Percentiles rank a stretch among this genome's conserved stretches.
phyloP scores from a whole-genome alignment of 257 asterid genomes.

The Anisodus tanguticus region DNA sequence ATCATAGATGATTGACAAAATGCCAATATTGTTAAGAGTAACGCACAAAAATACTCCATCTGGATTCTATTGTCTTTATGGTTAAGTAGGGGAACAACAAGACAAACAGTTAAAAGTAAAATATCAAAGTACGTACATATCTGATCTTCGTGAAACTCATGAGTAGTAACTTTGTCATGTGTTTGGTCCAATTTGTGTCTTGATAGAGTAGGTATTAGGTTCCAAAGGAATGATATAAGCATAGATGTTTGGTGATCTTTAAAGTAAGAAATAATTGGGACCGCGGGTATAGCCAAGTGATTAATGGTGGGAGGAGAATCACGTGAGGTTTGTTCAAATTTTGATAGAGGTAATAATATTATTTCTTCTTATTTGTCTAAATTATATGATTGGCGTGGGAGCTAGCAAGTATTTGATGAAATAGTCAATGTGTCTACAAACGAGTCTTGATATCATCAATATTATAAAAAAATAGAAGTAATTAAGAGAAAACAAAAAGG shows the following conservation, averaged over 20 bases:
- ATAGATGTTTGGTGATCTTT: conserved; percentile 3
- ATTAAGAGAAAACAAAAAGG: not conserved
- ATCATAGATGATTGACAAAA: conserved; percentile 28
- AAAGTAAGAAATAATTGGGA: not conserved
- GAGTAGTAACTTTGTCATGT: not conserved
- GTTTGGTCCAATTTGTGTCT: not conserved
- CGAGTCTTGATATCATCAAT: not conserved
- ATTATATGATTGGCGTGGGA: too few species aligned
- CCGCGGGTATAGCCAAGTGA: too few species aligned
- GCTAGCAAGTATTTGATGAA: not conserved
- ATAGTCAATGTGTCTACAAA: not conserved
- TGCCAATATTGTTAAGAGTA: conserved; percentile 1
- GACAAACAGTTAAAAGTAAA: conserved; percentile 26
- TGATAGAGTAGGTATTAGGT: conserved; percentile 70
- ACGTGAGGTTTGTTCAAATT: too few species aligned
- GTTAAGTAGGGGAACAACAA: conserved; percentile 24
- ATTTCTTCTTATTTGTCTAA: not conserved
- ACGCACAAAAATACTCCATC: conserved; percentile 4
- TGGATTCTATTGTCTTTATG: conserved; percentile 32
- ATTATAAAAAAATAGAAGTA: too few species aligned
- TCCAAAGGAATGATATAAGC: conserved; percentile 45
- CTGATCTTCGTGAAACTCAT: conserved; percentile 28
- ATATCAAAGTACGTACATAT: not conserved
- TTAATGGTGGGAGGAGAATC: too few species aligned
- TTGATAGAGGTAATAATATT: too few species aligned